A percentile compares a stretch with the other conserved stretches of the same genome.
These are phyloP conservation scores for Zasmidium angulare DNA, from an alignment of 2,329 filamentous ascomycete genomes.

Conservation along the genomic window DNA sequence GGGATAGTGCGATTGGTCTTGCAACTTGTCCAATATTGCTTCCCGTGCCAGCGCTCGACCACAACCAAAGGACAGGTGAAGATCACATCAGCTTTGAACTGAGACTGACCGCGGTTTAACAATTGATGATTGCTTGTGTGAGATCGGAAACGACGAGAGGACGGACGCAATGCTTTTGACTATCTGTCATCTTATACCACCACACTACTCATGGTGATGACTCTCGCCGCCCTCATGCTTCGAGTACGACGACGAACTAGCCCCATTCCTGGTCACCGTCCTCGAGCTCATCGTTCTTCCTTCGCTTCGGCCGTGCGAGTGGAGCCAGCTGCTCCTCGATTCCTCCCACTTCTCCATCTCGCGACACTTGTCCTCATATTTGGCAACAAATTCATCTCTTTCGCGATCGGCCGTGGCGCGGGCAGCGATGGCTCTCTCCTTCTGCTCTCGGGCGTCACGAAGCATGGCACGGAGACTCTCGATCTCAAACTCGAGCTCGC, in stretches of 20 bases:
- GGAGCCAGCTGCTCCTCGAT: conserved; percentile 13
- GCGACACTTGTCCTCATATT: conserved; percentile 30
- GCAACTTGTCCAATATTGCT: too few relatives aligned
- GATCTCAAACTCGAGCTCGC: conserved; percentile 32
- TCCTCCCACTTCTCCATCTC: conserved; percentile 30
- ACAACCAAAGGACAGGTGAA: too few relatives aligned
- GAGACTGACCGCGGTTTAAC: too few relatives aligned
- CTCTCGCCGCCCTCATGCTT: conserved; percentile 5
- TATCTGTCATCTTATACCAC: too few relatives aligned
- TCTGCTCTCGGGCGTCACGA: conserved; percentile 31
- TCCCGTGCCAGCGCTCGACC: too few relatives aligned
- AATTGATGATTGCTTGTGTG: too few relatives aligned
- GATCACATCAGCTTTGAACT: too few relatives aligned
- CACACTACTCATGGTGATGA: background rate
- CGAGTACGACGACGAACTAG: background rate
- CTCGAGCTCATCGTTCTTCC: conserved; percentile 1
- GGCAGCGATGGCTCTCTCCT: conserved; percentile 31
- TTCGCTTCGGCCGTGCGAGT: conserved; percentile 10
- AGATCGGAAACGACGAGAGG: too few relatives aligned
- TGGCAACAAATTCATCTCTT: conserved; percentile 24
- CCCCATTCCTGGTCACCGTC: conserved; percentile 7
- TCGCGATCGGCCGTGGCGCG: conserved; percentile 29
- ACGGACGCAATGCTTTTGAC: too few relatives aligned
- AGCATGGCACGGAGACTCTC: conserved; percentile 30
- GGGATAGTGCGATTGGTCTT: too few relatives aligned